phyloP scores from a whole-genome alignment of 73 alveolate genomes.

The Tetrahymena borealis region DNA sequence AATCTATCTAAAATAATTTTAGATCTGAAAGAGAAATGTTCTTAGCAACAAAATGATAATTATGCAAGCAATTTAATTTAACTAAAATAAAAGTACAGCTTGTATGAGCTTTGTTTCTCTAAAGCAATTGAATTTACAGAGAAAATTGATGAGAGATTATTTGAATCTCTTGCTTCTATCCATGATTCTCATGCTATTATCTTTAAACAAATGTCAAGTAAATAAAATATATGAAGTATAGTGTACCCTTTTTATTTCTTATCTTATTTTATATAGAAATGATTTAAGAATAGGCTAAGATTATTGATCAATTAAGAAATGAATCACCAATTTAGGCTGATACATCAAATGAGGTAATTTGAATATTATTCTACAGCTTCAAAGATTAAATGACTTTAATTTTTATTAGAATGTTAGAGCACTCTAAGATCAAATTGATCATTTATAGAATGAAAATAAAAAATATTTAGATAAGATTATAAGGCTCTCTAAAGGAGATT shows the following conservation, averaged over 20 bases:
- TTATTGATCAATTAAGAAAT: neutral
- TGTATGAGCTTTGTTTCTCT: conserved; percentile 22
- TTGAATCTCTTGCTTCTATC: neutral
- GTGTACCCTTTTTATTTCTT: neutral
- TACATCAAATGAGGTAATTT: neutral
- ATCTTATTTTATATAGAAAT: neutral
- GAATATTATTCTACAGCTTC: neutral
- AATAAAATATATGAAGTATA: neutral
- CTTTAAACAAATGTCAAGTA: conserved; percentile 32
- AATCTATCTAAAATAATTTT: neutral
- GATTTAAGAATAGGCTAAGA: conserved; percentile 12
- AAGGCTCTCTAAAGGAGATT: conserved; percentile 17
- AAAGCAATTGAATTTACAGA: conserved; percentile 21
- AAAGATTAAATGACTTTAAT: neutral
- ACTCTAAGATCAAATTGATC: neutral
- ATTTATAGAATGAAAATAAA: conserved; percentile 37
- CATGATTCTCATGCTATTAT: conserved; percentile 44
- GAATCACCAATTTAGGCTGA: conserved; percentile 20
- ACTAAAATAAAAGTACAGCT: neutral
- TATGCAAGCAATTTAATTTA: neutral
- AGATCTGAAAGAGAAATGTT: neutral
- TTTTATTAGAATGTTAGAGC: conserved; percentile 17
- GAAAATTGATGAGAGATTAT: conserved; percentile 12
- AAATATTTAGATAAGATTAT: conserved; percentile 45
- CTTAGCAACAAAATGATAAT: neutral